A percentile compares a stretch with the other conserved stretches of the same genome.
These are phyloP conservation scores for Volvox carteri DNA, from an alignment of 163 green algal genomes.

Conservation along the genomic window DNA sequence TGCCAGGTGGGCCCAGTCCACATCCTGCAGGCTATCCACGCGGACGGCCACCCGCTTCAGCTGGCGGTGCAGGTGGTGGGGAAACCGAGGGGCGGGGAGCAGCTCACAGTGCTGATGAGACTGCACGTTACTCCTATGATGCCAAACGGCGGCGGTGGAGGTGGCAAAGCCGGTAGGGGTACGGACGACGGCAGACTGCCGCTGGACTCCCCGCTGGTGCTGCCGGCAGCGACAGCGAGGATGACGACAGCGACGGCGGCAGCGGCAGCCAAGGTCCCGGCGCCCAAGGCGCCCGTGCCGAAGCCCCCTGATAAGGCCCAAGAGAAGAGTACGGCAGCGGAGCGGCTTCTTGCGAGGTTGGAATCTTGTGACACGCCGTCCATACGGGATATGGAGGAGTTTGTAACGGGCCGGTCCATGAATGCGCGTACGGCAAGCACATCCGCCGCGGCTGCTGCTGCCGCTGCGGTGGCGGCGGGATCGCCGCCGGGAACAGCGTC, in stretches of 20 bases:
- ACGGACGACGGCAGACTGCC: neutral
- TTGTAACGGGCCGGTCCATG: neutral
- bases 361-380: neutral
- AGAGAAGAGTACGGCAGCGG: no score
- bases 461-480: neutral
- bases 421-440: no score
- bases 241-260: neutral
- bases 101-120: conserved; percentile 11
- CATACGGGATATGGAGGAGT: conserved; percentile 31
- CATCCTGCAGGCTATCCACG: conserved; percentile 16
- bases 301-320: no score
- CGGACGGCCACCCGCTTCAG: conserved; percentile 7
- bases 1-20: conserved; percentile 26
- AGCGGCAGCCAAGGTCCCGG: neutral
- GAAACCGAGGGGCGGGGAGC: neutral
- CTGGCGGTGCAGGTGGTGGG: conserved; percentile 14
- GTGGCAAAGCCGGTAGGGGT: neutral
- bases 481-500: neutral
- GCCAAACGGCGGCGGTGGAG: neutral
- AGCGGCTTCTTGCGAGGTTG: neutral
- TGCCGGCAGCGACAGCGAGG: neutral
- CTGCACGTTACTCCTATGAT: neutral
- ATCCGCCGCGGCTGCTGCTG: neutral
- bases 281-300: neutral
- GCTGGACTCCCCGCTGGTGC: conserved; percentile 11